Conservation (phyloP, 2,329 filamentous ascomycete species). For the Drechslerella dactyloides region DNA sequence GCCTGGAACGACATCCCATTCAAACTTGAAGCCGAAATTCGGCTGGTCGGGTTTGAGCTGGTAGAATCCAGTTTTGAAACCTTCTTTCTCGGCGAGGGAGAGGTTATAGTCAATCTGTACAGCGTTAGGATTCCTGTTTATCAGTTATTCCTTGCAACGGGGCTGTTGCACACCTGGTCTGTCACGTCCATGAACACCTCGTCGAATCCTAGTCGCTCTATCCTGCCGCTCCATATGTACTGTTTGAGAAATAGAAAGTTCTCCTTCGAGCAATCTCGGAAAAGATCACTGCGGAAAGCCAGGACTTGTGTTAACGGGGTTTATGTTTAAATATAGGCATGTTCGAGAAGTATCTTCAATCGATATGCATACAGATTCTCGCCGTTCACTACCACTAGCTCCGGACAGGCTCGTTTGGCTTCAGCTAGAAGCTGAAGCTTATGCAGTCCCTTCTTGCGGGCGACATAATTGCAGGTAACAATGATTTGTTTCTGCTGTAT, state of each 20-base stretch:
- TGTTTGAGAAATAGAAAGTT: conserved; percentile 75
- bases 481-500: conserved; percentile 93
- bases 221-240: conserved; percentile 77
- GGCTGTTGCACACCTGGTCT: conserved; percentile 60
- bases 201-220: conserved; percentile 86
- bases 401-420: conserved; percentile 78
- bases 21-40: conserved; percentile 78
- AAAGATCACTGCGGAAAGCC: conserved; percentile 62
- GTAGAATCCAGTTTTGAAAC: conserved; percentile 74
- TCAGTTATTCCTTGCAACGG: too few relatives aligned
- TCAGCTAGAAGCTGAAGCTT: conserved; percentile 88
- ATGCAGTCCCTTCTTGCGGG: conserved; percentile 72
- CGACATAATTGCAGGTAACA: conserved; percentile 93
- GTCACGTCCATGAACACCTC: conserved; percentile 87
- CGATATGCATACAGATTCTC: conserved; percentile 70
- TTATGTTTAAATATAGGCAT: background rate
- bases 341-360: background rate
- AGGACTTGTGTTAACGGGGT: background rate
- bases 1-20: conserved; percentile 73
- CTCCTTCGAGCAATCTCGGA: conserved; percentile 83
- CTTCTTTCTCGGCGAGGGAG: conserved; percentile 61
- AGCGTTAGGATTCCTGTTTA: too few relatives aligned
- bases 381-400: conserved; percentile 82
- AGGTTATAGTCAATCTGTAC: conserved; percentile 79
- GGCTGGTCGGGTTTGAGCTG: conserved; percentile 75